Evolutionary conservation across 2,329 filamentous ascomycete genomes (phyloP).

Genomic region (Alternaria triticina): DNA sequence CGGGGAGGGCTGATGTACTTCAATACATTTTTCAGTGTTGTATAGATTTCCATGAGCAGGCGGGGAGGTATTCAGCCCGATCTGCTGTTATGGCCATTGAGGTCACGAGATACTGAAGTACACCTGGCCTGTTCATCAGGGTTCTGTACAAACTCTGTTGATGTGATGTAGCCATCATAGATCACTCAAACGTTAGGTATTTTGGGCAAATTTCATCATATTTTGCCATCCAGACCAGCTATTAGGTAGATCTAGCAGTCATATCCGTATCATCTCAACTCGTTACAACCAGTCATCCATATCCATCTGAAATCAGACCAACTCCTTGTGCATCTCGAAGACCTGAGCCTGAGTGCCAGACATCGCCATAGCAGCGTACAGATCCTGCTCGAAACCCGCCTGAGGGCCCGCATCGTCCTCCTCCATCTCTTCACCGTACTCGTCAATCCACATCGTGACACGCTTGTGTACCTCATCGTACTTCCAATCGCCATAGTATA

Average conservation of each 20-base stretch:
- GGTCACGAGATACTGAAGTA: not conserved
- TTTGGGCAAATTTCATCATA: not conserved
- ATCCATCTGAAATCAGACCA: not conserved
- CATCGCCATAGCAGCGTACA: constrained; percentile 8
- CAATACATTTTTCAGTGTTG: not conserved
- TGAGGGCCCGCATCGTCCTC: constrained; percentile 20
- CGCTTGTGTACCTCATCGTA: constrained; percentile 23
- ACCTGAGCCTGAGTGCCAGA: not conserved
- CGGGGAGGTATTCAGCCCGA: not conserved
- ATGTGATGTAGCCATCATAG: not conserved
- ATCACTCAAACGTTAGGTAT: not conserved
- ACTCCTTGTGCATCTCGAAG: not conserved
- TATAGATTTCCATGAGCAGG: not conserved
- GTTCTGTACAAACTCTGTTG: not conserved
- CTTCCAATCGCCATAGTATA: constrained; percentile 28
- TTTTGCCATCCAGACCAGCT: not conserved
- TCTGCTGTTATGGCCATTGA: not conserved
- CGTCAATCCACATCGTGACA: constrained; percentile 18
- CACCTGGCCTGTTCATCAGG: not conserved
- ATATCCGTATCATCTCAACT: not conserved
- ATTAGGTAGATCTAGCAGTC: not conserved
- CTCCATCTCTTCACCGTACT: constrained; percentile 20
- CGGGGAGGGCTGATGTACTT: constrained; percentile 51
- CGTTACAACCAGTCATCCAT: not conserved
- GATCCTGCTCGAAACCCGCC: constrained; percentile 18